phyloP scores from a whole-genome alignment of 352 stramenopile genomes.

The Globisporangium abappressorium region DNA sequence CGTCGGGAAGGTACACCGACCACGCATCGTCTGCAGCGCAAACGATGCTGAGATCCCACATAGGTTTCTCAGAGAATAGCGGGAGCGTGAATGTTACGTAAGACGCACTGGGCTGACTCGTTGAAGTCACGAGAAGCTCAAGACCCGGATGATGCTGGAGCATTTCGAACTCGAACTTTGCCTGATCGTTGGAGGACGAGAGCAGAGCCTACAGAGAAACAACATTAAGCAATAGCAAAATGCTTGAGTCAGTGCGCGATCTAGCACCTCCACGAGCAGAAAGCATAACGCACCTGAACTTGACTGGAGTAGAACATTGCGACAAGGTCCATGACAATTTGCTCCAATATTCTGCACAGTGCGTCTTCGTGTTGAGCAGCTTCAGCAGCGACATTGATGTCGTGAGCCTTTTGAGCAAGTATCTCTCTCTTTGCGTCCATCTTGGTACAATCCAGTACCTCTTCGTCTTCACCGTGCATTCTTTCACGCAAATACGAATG shows the following conservation, averaged over 20 bases:
- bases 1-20: slow-evolving; percentile 23
- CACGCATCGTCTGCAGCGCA: slow-evolving; percentile 15
- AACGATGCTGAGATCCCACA: slow-evolving; percentile 21
- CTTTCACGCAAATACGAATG: slow-evolving; percentile 22
- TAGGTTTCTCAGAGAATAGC: slow-evolving; percentile 23
- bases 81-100: slow-evolving; percentile 36
- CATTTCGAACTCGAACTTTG: slow-evolving; percentile 47
- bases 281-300: slow-evolving; percentile 9
- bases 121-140: slow-evolving; percentile 27
- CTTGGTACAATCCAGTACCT: neutral
- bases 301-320: slow-evolving; percentile 8
- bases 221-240: neutral
- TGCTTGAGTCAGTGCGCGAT: neutral
- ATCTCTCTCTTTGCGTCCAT: neutral
- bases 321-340: slow-evolving; percentile 5
- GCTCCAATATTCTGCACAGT: neutral
- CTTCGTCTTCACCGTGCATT: slow-evolving; percentile 9
- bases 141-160: slow-evolving; percentile 33
- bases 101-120: neutral
- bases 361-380: slow-evolving; percentile 4
- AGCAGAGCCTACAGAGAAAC: slow-evolving; percentile 6
- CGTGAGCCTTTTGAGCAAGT: neutral
- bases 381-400: slow-evolving; percentile 2
- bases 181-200: slow-evolving; percentile 13
- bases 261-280: neutral